These are phyloP conservation scores for Pseudogymnoascus sp. DNA, from an alignment of 2,329 filamentous ascomycete genomes.

Conservation along the genomic window DNA sequence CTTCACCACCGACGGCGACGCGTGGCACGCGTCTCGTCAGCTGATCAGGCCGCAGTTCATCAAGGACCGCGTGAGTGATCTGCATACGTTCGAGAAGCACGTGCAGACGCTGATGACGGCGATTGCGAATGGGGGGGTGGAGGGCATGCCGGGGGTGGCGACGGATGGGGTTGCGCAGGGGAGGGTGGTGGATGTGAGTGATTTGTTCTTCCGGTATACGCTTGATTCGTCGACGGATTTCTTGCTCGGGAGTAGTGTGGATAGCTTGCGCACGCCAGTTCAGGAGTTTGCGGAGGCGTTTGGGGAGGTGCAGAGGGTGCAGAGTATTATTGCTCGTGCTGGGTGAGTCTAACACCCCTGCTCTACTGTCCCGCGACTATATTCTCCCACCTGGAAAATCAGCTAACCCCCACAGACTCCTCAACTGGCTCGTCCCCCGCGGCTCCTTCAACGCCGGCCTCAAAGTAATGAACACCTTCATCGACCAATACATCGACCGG, in stretches of 20 bases:
- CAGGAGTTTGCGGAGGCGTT: slow-evolving; percentile 75
- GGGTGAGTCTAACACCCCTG: too few species aligned
- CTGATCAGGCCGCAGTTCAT: slow-evolving; percentile 82
- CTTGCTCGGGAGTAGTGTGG: slow-evolving; percentile 68
- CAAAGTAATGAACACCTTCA: slow-evolving; percentile 63
- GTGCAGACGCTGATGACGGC: slow-evolving; percentile 63
- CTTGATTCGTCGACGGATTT: slow-evolving; percentile 84
- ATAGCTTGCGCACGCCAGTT: slow-evolving; percentile 44
- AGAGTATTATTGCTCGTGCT: slow-evolving; percentile 56
- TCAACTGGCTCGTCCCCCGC: slow-evolving; percentile 56
- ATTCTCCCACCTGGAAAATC: slow-evolving; percentile 2
- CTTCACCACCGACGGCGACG: slow-evolving; percentile 69
- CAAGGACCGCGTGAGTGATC: slow-evolving; percentile 72
- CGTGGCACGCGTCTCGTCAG: slow-evolving; percentile 74
- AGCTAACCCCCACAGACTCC: slow-evolving; percentile 29
- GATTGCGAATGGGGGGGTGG: slow-evolving; percentile 50
- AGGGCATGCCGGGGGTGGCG: slow-evolving; percentile 55
- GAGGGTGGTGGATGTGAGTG: slow-evolving; percentile 58
- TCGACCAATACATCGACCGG: slow-evolving; percentile 68
- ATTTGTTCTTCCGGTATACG: slow-evolving; percentile 77
- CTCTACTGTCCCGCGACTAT: too few species aligned
- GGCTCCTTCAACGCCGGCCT: slow-evolving; percentile 55
- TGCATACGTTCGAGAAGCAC: slow-evolving; percentile 74
- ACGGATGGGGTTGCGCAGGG: slow-evolving; percentile 52
- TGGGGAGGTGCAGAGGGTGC: slow-evolving; percentile 66